These are phyloP conservation scores for Coemansia sp. DNA, from an alignment of 192 early-diverging fungal genomes.

Conservation along the genomic window DNA sequence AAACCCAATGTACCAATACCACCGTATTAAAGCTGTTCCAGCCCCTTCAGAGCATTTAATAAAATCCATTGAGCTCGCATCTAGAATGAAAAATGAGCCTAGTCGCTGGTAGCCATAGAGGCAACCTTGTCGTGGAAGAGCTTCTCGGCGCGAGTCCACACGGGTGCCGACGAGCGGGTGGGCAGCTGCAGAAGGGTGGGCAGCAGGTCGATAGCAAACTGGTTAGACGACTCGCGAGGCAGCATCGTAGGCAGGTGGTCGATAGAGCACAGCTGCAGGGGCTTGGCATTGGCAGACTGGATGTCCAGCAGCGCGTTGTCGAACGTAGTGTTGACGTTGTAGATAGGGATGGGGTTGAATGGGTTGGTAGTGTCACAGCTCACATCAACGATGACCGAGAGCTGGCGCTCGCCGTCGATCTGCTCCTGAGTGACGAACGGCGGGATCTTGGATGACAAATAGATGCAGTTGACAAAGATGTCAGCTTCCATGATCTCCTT, in stretches of 20 bases:
- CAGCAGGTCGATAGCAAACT: conserved; percentile 82
- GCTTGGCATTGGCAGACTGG: conserved; percentile 48
- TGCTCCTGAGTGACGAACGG: conserved; percentile 88
- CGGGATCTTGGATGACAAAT: conserved; percentile 87
- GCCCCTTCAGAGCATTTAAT: neutral
- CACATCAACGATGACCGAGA: conserved; percentile 90
- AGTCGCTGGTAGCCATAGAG: conserved; percentile 53
- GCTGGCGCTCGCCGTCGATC: conserved; percentile 65
- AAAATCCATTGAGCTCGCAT: neutral
- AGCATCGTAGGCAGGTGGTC: conserved; percentile 95
- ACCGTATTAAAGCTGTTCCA: neutral
- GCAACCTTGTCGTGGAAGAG: conserved; percentile 81
- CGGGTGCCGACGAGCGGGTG: conserved; percentile 62
- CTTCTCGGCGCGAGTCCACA: conserved; percentile 81
- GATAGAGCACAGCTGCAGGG: conserved; percentile 90
- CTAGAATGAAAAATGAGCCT: neutral
- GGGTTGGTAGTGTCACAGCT: conserved; percentile 97
- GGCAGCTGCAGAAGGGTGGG: conserved; percentile 76
- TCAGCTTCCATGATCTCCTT: conserved; percentile 81
- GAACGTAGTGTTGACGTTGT: conserved; percentile 90
- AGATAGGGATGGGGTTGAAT: conserved; percentile 96
- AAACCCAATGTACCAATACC: neutral
- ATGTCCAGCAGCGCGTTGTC: conserved; percentile 83
- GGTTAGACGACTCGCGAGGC: conserved; percentile 87
- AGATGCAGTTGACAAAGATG: conserved; percentile 99